phyloP scores from a whole-genome alignment of 2,329 filamentous ascomycete species.

The Zarea fungicola region DNA sequence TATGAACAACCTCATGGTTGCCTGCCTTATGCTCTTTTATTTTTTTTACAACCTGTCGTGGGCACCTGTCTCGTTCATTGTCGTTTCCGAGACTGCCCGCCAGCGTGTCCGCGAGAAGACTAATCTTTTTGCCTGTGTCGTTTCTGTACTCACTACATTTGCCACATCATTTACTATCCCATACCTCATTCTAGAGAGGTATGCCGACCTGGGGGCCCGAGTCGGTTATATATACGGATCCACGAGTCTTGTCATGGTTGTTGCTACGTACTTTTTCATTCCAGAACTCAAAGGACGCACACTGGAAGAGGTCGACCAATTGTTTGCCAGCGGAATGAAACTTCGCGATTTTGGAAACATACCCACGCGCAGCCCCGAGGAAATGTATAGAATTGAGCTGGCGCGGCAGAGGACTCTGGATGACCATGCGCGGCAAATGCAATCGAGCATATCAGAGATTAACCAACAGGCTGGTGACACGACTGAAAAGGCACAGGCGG shows the following conservation, averaged over 20 bases:
- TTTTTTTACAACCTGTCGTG: slow-evolving; percentile 23
- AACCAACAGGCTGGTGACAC: background rate
- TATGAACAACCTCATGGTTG: slow-evolving; percentile 18
- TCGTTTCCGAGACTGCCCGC: slow-evolving; percentile 22
- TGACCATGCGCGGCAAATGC: slow-evolving; percentile 1
- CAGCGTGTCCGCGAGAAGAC: slow-evolving; percentile 27
- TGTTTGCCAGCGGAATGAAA: slow-evolving; percentile 18
- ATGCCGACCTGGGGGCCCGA: slow-evolving; percentile 30
- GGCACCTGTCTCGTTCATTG: slow-evolving; percentile 24
- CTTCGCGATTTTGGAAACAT: slow-evolving; percentile 16
- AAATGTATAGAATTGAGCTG: background rate
- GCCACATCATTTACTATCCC: slow-evolving; percentile 31
- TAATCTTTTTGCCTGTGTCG: slow-evolving; percentile 23
- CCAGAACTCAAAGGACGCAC: slow-evolving; percentile 38
- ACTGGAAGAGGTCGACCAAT: slow-evolving; percentile 21
- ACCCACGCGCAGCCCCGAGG: slow-evolving; percentile 4
- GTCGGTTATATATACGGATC: slow-evolving; percentile 36
- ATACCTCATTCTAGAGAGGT: slow-evolving; percentile 30
- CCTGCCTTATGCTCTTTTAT: slow-evolving; percentile 23
- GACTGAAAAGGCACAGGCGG: slow-evolving; percentile 3
- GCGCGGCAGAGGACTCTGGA: slow-evolving; percentile 1
- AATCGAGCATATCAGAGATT: background rate
- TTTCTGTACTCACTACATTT: slow-evolving; percentile 27
- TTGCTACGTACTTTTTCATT: slow-evolving; percentile 37
- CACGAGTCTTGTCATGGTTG: slow-evolving; percentile 31